Evolutionary conservation across 192 early-diverging fungal genomes (phyloP).

Genomic region (Chytriomyces hyalinus): DNA sequence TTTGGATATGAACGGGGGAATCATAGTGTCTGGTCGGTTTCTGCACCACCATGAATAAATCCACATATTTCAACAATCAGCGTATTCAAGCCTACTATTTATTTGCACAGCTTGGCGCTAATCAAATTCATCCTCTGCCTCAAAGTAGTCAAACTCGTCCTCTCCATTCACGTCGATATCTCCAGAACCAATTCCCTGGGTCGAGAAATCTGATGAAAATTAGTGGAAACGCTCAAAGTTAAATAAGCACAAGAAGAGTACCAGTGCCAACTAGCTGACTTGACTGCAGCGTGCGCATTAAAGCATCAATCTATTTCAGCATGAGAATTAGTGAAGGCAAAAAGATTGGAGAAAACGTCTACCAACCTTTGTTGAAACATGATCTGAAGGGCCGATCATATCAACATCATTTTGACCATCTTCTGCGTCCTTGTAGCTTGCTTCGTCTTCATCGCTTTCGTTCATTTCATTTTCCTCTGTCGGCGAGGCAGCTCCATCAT

Average conservation of each 20-base stretch:
- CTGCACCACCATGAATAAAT: neutral
- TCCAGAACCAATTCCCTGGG: neutral
- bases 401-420: neutral
- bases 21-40: neutral
- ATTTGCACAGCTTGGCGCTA: neutral
- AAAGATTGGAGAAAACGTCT: neutral
- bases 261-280: neutral
- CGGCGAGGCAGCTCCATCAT: slow-evolving; percentile 10
- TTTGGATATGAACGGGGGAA: neutral
- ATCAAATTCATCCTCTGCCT: slow-evolving; percentile 3
- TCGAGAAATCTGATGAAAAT: neutral
- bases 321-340: neutral
- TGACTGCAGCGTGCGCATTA: slow-evolving; percentile 22
- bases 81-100: neutral
- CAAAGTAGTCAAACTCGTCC: slow-evolving; percentile 33
- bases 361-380: neutral
- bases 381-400: neutral
- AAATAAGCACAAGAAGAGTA: neutral
- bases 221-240: neutral
- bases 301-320: slow-evolving; percentile 17
- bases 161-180: slow-evolving; percentile 11
- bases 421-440: neutral
- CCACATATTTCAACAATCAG: neutral
- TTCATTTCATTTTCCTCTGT: slow-evolving; percentile 20
- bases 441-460: slow-evolving; percentile 3